These are phyloP conservation scores for Didymella keratinophila DNA, from an alignment of 2,329 filamentous ascomycete species.

Conservation along the genomic window DNA sequence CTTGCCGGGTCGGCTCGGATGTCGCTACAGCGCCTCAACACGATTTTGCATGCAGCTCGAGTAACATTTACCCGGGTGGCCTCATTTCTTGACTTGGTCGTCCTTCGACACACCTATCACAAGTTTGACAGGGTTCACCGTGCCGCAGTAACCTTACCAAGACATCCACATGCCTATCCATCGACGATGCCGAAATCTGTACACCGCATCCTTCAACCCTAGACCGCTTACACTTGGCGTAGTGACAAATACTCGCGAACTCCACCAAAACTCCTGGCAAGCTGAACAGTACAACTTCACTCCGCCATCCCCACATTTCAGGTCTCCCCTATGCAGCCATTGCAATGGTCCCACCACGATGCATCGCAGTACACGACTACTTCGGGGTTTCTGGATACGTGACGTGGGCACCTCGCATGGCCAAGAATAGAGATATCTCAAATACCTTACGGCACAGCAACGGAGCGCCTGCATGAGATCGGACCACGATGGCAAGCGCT, in stretches of 20 bases:
- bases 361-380: neutral
- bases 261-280: neutral
- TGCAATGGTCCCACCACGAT: neutral
- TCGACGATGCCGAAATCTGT: neutral
- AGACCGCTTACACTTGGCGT: conserved; percentile 5
- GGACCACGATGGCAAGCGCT: neutral
- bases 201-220: neutral
- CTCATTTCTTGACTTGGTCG: neutral
- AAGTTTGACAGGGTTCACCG: neutral
- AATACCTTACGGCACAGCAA: conserved; percentile 1
- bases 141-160: conserved; percentile 1
- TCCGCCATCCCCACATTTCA: neutral
- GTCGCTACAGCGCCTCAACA: conserved; percentile 1
- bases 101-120: conserved; percentile 2
- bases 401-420: neutral
- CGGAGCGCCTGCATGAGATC: neutral
- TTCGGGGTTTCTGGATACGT: neutral
- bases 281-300: conserved; percentile 1
- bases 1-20: neutral
- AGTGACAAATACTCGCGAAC: conserved; percentile 11
- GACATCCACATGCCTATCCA: neutral
- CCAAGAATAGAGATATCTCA: neutral
- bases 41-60: neutral
- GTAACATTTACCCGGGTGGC: neutral
- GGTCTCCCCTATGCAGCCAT: neutral